Percentiles rank a stretch among this genome's conserved stretches.
phyloP scores from a whole-genome alignment of 2,329 filamentous ascomycete genomes.

The Alternaria gansuensis region DNA sequence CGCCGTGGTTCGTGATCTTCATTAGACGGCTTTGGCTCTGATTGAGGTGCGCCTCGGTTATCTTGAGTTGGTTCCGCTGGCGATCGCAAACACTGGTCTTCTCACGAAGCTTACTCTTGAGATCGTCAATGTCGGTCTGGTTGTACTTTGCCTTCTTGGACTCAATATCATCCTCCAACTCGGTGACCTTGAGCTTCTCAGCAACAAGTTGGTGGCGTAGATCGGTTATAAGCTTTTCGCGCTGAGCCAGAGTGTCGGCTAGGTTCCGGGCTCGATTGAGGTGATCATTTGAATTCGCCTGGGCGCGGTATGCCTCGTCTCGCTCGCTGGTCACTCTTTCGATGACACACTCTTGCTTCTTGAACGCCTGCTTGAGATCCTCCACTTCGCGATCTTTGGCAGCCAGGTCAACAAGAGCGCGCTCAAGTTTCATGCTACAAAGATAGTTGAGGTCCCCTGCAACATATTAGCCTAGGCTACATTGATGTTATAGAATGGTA shows the following conservation, averaged over 20 bases:
- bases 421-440: conserved; percentile 6
- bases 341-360: neutral
- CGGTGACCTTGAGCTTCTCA: conserved; percentile 17
- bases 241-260: conserved; percentile 17
- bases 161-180: conserved; percentile 29
- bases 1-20: conserved; percentile 23
- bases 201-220: conserved; percentile 23
- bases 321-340: conserved; percentile 8
- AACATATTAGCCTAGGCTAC: neutral
- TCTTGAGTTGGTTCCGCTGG: conserved; percentile 29
- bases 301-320: conserved; percentile 7
- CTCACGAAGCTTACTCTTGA: conserved; percentile 28
- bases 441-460: conserved; percentile 10
- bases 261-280: conserved; percentile 11
- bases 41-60: conserved; percentile 15
- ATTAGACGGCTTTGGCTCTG: conserved; percentile 17
- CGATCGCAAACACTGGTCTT: conserved; percentile 34
- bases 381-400: conserved; percentile 7
- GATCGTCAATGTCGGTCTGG: conserved; percentile 11
- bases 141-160: conserved; percentile 16
- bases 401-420: conserved; percentile 4
- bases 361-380: neutral
- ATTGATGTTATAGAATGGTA: neutral
- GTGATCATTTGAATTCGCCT: conserved; percentile 11
- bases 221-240: conserved; percentile 22